Evolutionary conservation across 2,329 filamentous ascomycete species (phyloP).

Genomic region (Ascochyta pisi): DNA sequence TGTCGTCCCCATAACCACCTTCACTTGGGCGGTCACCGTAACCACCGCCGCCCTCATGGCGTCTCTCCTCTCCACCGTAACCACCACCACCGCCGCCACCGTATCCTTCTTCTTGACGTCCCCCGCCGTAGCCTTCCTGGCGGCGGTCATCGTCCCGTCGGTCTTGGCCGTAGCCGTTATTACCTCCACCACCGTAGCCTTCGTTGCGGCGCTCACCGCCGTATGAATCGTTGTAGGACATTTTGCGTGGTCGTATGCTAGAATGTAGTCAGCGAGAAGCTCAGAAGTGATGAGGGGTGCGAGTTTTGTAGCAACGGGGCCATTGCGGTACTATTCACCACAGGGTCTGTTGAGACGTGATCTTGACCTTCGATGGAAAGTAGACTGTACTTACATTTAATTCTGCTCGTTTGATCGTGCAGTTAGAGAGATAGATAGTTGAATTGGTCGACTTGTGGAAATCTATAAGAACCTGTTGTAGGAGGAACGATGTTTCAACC

Average conservation of each 20-base stretch:
- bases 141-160: conserved; percentile 25
- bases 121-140: conserved; percentile 15
- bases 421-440: neutral
- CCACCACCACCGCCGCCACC: conserved; percentile 20
- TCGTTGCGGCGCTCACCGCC: conserved; percentile 26
- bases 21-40: conserved; percentile 5
- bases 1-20: conserved; percentile 17
- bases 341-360: neutral
- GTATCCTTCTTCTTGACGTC: conserved; percentile 13
- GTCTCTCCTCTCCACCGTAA: conserved; percentile 25
- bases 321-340: neutral
- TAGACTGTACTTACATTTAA: neutral
- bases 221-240: conserved; percentile 38
- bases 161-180: conserved; percentile 25
- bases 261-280: neutral
- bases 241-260: conserved; percentile 7
- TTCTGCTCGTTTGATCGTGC: neutral
- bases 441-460: neutral
- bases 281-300: neutral
- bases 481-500: conserved; percentile 11
- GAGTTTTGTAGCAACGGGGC: neutral
- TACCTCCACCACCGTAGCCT: conserved; percentile 19
- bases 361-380: neutral
- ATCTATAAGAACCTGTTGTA: neutral
- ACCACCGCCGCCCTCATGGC: conserved; percentile 20